These are phyloP conservation scores for Priceomyces castillae DNA, from an alignment of 805 yeast genomes.

Conservation along the genomic window DNA sequence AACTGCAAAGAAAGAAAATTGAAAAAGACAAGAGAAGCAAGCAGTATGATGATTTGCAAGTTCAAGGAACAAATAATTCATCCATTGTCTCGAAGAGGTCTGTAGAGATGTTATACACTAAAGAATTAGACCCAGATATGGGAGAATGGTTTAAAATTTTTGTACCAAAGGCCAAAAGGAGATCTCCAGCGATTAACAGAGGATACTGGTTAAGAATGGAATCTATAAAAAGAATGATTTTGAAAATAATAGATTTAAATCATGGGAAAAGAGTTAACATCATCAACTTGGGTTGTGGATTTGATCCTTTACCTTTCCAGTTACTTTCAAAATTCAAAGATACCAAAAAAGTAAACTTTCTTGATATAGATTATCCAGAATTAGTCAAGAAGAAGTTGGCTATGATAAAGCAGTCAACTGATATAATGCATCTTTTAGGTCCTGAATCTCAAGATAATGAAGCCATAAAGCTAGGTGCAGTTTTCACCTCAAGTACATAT, in stretches of 20 bases:
- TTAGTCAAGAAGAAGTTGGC: slow-evolving; percentile 53
- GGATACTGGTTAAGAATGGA: slow-evolving; percentile 84
- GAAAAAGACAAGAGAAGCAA: slow-evolving; percentile 47
- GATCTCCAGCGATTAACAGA: slow-evolving; percentile 78
- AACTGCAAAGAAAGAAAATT: slow-evolving; percentile 25
- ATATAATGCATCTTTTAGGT: slow-evolving; percentile 48
- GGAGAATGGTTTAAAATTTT: slow-evolving; percentile 60
- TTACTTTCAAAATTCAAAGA: slow-evolving; percentile 25
- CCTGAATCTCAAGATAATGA: slow-evolving; percentile 8
- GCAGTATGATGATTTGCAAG: slow-evolving; percentile 57
- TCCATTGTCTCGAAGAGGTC: slow-evolving; percentile 82
- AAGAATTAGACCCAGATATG: slow-evolving; percentile 29
- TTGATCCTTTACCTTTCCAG: slow-evolving; percentile 44
- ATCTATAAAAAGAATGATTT: slow-evolving; percentile 54
- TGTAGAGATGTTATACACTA: slow-evolving; percentile 60
- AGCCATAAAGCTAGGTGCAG: slow-evolving; percentile 21
- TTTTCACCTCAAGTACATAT: slow-evolving; percentile 42
- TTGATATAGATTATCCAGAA: slow-evolving; percentile 77
- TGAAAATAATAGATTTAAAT: slow-evolving; percentile 39
- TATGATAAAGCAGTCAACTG: slow-evolving; percentile 49
- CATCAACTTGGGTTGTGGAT: slow-evolving; percentile 79
- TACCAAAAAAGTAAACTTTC: slow-evolving; percentile 40
- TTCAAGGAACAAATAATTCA: slow-evolving; percentile 83
- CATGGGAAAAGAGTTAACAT: slow-evolving; percentile 27
- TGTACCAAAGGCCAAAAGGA: slow-evolving; percentile 61